Percentiles rank a stretch among this genome's conserved stretches.
These are phyloP conservation scores for Perilla frutescens DNA, from an alignment of 257 asterid species.

Conservation along the genomic window DNA sequence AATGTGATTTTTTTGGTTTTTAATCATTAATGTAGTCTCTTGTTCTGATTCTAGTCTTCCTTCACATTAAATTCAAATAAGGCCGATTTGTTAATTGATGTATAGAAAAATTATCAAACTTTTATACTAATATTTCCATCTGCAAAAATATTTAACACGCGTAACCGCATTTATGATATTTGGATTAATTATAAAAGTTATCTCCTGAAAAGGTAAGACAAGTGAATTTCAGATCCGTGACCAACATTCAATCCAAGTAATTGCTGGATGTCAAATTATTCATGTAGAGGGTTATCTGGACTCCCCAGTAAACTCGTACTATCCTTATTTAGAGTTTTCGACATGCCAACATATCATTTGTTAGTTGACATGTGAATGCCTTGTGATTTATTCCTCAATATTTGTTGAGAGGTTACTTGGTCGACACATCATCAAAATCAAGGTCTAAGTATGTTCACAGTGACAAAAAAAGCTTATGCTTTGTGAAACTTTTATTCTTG, in stretches of 20 bases:
- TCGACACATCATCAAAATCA: not conserved
- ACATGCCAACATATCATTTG: constrained; percentile 19
- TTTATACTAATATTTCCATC: not conserved
- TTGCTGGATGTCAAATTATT: constrained; percentile 15
- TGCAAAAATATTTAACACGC: constrained; percentile 4
- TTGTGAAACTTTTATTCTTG: constrained; percentile 37
- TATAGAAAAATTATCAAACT: not conserved
- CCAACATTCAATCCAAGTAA: constrained; percentile 2
- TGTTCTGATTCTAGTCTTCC: constrained; percentile 8
- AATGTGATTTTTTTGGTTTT: not conserved
- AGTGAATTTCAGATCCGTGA: constrained; percentile 8
- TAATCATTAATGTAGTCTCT: not conserved
- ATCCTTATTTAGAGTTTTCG: not conserved
- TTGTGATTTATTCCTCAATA: constrained; percentile 8
- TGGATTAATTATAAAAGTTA: not conserved
- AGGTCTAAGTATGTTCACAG: constrained; percentile 10
- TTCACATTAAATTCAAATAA: not conserved
- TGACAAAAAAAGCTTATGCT: constrained; percentile 2
- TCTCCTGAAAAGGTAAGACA: constrained; percentile 16
- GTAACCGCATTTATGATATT: not conserved
- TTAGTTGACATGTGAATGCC: not conserved
- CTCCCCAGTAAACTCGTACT: not conserved
- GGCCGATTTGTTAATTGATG: constrained; percentile 3
- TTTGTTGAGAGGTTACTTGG: not conserved
- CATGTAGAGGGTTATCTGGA: not conserved